Conservation (phyloP, 805 yeast genomes). For the Candida arabinofermentans region DNA sequence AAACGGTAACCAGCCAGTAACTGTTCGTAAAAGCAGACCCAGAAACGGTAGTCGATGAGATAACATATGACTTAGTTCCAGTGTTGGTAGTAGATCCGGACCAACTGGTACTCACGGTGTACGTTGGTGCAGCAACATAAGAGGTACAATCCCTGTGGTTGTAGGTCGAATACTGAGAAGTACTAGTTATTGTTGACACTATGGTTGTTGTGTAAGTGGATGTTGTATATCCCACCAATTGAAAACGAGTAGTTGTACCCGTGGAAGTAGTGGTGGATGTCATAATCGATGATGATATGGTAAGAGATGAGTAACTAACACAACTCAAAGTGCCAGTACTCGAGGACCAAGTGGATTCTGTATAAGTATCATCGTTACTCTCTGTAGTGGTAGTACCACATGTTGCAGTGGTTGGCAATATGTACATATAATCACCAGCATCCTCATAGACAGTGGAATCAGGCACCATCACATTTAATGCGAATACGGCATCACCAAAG, state of each 20-base stretch:
- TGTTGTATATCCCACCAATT: not conserved
- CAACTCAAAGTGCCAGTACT: not conserved
- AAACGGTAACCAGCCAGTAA: not conserved
- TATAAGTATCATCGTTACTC: conserved; percentile 1
- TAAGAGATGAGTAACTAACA: not conserved
- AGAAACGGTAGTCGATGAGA: not conserved
- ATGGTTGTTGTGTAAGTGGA: not conserved
- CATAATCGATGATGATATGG: not conserved
- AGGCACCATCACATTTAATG: conserved; percentile 19
- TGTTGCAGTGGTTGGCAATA: conserved; percentile 1
- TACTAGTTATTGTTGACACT: not conserved
- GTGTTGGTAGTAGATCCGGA: conserved; percentile 1
- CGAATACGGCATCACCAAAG: conserved; percentile 12
- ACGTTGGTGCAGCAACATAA: conserved; percentile 1
- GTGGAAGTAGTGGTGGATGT: not conserved
- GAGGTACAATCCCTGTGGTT: conserved; percentile 1
- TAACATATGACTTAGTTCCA: not conserved
- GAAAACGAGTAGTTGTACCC: not conserved
- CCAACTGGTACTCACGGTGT: conserved; percentile 2
- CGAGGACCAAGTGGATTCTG: not conserved
- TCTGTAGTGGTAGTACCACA: conserved; percentile 1
- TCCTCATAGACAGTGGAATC: conserved; percentile 13
- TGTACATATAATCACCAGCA: conserved; percentile 15
- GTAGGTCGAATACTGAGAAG: not conserved
- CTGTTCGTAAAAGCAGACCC: not conserved